A percentile compares a stretch with the other conserved stretches of the same genome.
These are phyloP conservation scores for Neurospora tetrasperma DNA, from an alignment of 495 filamentous ascomycete genomes.

Conservation along the genomic window DNA sequence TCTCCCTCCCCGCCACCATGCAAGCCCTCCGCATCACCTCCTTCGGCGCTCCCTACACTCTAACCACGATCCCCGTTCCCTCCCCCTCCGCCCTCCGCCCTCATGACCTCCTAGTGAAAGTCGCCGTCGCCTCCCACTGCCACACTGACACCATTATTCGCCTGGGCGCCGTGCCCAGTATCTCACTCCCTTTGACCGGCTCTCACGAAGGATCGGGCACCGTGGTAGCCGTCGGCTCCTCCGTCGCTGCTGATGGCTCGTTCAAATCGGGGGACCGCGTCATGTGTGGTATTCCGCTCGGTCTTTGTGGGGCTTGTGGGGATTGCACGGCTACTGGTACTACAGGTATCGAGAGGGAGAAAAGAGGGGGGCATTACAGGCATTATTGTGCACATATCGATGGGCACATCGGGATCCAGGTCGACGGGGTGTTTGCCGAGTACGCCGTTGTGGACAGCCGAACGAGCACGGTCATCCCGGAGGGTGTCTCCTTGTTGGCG, in stretches of 20 bases:
- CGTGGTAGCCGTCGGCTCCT: conserved; percentile 37
- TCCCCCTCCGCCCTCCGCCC: conserved; percentile 20
- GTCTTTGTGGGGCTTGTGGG: conserved; percentile 38
- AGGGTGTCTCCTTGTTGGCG: conserved; percentile 34
- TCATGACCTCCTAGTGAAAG: conserved; percentile 46
- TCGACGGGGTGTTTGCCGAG: conserved; percentile 44
- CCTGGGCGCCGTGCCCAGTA: conserved; percentile 30
- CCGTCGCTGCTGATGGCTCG: conserved; percentile 15
- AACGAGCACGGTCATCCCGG: conserved; percentile 33
- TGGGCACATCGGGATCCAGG: conserved; percentile 33
- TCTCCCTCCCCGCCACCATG: neutral
- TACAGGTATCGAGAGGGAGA: neutral
- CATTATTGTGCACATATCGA: conserved; percentile 35
- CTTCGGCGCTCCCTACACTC: conserved; percentile 41
- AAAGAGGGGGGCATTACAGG: conserved; percentile 22
- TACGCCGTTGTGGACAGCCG: conserved; percentile 41
- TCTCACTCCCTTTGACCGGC: conserved; percentile 39
- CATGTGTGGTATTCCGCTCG: conserved; percentile 37
- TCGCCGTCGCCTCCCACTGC: conserved; percentile 49
- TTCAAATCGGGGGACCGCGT: conserved; percentile 41
- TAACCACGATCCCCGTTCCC: conserved; percentile 40
- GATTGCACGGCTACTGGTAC: conserved; percentile 30
- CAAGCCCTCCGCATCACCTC: conserved; percentile 11
- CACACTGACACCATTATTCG: conserved; percentile 49
- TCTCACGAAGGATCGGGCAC: conserved; percentile 52